Percentiles rank a stretch among this genome's conserved stretches.
Evolutionary conservation across 1,284 basidiomycete genomes (phyloP).

Genomic region (Nidula niveotomentosa): DNA sequence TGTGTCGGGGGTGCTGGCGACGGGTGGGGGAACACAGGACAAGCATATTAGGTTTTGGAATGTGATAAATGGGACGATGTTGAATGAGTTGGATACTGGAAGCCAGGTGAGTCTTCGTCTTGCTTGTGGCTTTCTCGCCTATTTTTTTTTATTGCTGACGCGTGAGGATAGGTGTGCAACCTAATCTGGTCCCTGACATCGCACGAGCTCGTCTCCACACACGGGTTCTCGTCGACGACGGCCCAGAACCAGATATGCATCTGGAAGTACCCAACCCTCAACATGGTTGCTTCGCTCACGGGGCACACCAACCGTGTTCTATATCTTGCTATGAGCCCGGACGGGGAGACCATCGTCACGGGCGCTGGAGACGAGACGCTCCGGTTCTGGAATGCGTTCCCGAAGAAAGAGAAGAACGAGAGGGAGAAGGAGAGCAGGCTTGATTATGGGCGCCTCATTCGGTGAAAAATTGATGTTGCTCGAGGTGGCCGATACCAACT

Average conservation of each 20-base stretch:
- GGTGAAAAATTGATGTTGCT: conserved; percentile 24
- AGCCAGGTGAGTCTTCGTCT: conserved; percentile 68
- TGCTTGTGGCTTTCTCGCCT: not conserved
- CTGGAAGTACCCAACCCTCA: conserved; percentile 94
- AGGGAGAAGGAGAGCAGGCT: conserved; percentile 46
- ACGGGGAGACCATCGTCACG: conserved; percentile 97
- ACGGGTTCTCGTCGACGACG: conserved; percentile 92
- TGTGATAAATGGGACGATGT: conserved; percentile 81
- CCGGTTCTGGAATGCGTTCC: conserved; percentile 95
- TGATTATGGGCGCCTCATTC: conserved; percentile 65
- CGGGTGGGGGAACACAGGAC: conserved; percentile 97
- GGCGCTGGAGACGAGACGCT: conserved; percentile 98
- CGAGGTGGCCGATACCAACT: too few species aligned
- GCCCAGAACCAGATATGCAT: conserved; percentile 98
- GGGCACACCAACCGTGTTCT: conserved; percentile 95
- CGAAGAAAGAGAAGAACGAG: conserved; percentile 58
- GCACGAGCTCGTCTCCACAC: conserved; percentile 96
- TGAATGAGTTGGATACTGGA: conserved; percentile 89
- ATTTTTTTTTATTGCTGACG: conserved; percentile 1
- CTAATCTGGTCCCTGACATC: conserved; percentile 95
- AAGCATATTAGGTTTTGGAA: conserved; percentile 99
- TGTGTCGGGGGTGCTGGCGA: conserved; percentile 87
- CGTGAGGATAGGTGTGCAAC: conserved; percentile 81
- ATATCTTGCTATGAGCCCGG: conserved; percentile 96
- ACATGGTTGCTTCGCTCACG: conserved; percentile 92